phyloP scores from a whole-genome alignment of 164 flowering plant genomes.

The Litsea cubeba region DNA sequence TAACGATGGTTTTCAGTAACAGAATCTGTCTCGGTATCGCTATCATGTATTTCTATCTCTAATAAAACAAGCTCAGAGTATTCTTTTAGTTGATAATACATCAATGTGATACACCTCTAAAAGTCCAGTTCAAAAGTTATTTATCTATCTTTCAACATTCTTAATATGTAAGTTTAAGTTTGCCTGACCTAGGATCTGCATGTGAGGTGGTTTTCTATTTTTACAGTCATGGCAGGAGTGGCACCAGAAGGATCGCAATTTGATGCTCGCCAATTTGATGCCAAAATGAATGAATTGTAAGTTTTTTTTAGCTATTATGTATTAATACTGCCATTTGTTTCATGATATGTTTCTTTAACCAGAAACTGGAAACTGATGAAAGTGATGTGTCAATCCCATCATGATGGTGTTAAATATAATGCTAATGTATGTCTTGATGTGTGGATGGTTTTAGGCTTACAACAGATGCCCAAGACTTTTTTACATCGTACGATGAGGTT shows the following conservation, averaged over 20 bases:
- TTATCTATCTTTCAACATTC: too few relatives aligned
- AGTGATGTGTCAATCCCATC: background rate
- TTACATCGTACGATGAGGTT: slow-evolving; percentile 69
- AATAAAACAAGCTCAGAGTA: too few relatives aligned
- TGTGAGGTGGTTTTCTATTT: too few relatives aligned
- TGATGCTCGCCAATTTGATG: slow-evolving; percentile 23
- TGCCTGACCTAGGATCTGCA: too few relatives aligned
- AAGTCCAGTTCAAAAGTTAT: too few relatives aligned
- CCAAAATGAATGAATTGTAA: slow-evolving; percentile 22
- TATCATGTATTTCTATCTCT: too few relatives aligned
- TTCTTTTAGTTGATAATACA: too few relatives aligned
- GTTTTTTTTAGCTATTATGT: background rate
- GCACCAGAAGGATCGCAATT: slow-evolving; percentile 24
- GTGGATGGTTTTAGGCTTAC: slow-evolving; percentile 29
- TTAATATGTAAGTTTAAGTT: too few relatives aligned
- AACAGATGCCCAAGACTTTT: slow-evolving; percentile 56
- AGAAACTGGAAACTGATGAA: background rate
- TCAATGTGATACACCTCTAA: too few relatives aligned
- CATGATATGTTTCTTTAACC: background rate
- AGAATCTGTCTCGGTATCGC: too few relatives aligned
- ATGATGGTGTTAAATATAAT: background rate
- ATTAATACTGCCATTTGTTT: background rate
- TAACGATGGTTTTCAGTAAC: too few relatives aligned
- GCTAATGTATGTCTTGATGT: background rate
- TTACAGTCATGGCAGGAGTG: slow-evolving; percentile 14